Conservation (phyloP, 1,284 basidiomycete species). For the Rhodotorula mucilaginosa region DNA sequence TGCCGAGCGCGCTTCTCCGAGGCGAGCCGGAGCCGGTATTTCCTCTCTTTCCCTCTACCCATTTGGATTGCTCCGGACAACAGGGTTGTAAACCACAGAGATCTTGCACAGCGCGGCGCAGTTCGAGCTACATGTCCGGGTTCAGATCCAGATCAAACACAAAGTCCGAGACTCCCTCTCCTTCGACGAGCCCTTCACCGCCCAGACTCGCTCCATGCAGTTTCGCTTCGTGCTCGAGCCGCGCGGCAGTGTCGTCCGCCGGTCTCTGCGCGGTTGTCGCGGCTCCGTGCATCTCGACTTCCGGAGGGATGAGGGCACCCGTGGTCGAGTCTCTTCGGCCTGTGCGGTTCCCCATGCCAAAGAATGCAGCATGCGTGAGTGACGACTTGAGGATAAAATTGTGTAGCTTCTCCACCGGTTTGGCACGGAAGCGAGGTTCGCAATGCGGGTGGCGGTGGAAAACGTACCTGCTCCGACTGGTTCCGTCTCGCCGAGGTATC, state of each 20-base stretch:
- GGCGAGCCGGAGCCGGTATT: no score
- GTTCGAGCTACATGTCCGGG: constrained; percentile 34
- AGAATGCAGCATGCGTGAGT: no score
- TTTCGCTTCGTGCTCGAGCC: constrained; percentile 27
- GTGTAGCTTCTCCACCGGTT: no score
- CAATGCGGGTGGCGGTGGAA: background rate
- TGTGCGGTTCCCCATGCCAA: background rate
- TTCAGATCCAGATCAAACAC: constrained; percentile 45
- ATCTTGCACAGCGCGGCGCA: no score
- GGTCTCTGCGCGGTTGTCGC: constrained; percentile 2
- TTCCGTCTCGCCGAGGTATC: constrained; percentile 39
- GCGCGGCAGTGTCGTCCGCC: constrained; percentile 16
- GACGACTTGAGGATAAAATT: no score
- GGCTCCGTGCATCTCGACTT: background rate
- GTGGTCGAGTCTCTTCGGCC: background rate
- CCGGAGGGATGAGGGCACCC: background rate
- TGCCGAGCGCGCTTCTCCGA: no score
- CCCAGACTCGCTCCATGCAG: constrained; percentile 8
- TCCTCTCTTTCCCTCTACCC: no score
- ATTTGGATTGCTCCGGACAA: no score
- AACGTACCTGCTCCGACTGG: constrained; percentile 40
- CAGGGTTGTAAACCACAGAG: no score
- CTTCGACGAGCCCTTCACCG: background rate
- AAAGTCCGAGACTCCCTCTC: constrained; percentile 30
- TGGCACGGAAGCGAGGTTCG: no score